Evolutionary conservation across 306 rosid genomes (phyloP), one percentile per base, ranked within the genome.

Genomic region (Carpinus fangiana): DNA sequence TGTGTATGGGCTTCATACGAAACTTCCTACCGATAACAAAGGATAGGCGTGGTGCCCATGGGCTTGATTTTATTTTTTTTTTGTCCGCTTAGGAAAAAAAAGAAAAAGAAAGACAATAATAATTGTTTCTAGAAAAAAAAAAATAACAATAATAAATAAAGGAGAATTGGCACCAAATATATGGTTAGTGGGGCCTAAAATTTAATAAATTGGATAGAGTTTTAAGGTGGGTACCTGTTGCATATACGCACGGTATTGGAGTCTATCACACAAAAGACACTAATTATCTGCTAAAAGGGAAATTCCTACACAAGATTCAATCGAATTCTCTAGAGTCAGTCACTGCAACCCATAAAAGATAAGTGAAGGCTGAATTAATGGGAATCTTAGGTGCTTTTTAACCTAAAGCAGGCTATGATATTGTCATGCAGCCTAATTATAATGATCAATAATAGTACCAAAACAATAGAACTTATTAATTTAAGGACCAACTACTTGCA

Each of bases 381-480:
- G 64, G 65, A 59, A 26, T 59, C 65, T 59, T 23, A 11, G 28
- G 65, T 59, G 65, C 65, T 59, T 59, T 59, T 7, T 59, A 59
- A 59, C 65, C 65, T 20, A 59, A 59, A 11, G 65, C 1, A 59
- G 8, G 65, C 65, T 2, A 11, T 59, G 13, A 13, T 12, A 59
- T 59, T 11, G 13, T 23, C 13, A 4, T 11, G 5, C 28, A 20
- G 36, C 65, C n/a, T 10, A 21, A 20, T 10, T 21, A 59, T 57
- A 59, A 23, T 36, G 5, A 6, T 41, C 8, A 41, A 41, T 41
- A 41, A 5, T 38, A 38, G 45, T 41, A 41, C 45, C 7, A 41
- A 41, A 41, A 41, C 45, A 59, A 12, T 10, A 36, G 10, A n/a
- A 59, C 11, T 5, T 23, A 3, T 59, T 59, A 59, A 0, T 21